A percentile compares a stretch with the other conserved stretches of the same genome.
Conservation (phyloP, 352 stramenopile genomes). For the Phytophthora citricola region DNA sequence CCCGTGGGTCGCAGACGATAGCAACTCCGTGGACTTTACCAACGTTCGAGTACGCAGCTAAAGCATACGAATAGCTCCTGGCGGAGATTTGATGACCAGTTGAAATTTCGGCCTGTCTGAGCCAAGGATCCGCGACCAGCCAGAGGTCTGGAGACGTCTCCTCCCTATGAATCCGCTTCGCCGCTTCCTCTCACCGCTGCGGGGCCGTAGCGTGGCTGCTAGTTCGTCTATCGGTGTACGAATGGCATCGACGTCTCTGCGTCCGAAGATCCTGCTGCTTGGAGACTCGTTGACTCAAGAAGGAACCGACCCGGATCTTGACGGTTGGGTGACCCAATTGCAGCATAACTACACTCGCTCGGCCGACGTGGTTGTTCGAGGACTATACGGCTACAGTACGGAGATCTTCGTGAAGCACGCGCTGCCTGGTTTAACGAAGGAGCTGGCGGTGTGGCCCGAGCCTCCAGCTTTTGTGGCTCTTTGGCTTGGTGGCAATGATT, state of each 20-base stretch:
- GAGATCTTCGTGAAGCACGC: slow-evolving; percentile 40
- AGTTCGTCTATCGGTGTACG: slow-evolving; percentile 1
- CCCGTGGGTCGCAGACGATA: slow-evolving; percentile 21
- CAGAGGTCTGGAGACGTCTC: neutral
- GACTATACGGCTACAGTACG: slow-evolving; percentile 67
- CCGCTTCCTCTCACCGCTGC: neutral
- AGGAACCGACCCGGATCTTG: slow-evolving; percentile 36
- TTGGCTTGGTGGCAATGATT: slow-evolving; percentile 74
- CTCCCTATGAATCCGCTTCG: slow-evolving; percentile 10
- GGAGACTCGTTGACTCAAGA: slow-evolving; percentile 58
- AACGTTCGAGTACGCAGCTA: slow-evolving; percentile 14
- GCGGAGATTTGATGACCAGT: neutral
- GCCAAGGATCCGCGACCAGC: neutral
- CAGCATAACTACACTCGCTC: slow-evolving; percentile 59
- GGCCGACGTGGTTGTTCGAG: slow-evolving; percentile 59
- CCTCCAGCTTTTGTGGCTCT: slow-evolving; percentile 49
- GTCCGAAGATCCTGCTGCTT: slow-evolving; percentile 34
- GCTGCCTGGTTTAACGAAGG: slow-evolving; percentile 34
- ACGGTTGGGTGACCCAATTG: slow-evolving; percentile 51
- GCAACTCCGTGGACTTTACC: slow-evolving; percentile 13
- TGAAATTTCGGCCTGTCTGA: neutral
- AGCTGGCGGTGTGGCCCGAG: slow-evolving; percentile 32
- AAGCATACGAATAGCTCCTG: neutral
- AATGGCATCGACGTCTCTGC: slow-evolving; percentile 6
- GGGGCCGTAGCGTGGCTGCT: neutral